Conservation (phyloP, 2,329 filamentous ascomycete species). For the Madurella mycetomatis region DNA sequence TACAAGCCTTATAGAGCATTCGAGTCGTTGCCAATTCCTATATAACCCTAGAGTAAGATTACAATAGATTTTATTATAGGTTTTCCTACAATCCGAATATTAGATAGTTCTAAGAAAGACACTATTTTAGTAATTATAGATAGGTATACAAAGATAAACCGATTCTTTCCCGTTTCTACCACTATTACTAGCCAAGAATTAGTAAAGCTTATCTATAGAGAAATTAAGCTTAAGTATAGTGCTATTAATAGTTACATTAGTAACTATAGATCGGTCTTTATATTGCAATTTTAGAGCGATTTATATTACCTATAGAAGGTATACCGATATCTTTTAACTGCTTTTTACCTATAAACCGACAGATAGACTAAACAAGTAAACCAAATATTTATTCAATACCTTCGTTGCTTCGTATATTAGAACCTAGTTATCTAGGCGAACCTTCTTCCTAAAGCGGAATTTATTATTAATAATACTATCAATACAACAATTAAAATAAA, state of each 20-base stretch:
- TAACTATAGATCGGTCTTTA: background rate
- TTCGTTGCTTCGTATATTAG: background rate
- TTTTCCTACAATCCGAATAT: background rate
- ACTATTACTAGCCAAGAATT: background rate
- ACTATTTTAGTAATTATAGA: background rate
- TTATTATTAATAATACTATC: background rate
- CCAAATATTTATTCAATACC: background rate
- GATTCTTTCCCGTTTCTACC: background rate
- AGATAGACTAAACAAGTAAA: background rate
- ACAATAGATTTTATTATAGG: slow-evolving; percentile 1
- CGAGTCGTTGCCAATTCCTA: background rate
- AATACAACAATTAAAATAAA: background rate
- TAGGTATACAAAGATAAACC: background rate
- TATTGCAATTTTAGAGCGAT: background rate
- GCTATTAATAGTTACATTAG: background rate
- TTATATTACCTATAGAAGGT: background rate
- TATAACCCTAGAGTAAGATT: background rate
- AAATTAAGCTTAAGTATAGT: background rate
- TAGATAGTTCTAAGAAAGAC: background rate
- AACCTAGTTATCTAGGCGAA: background rate
- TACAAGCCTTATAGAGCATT: background rate
- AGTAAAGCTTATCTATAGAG: background rate
- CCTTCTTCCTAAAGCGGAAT: background rate
- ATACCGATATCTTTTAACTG: background rate
- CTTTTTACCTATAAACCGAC: background rate